phyloP scores from a whole-genome alignment of 202 grass and related monocot genomes.

The Schoenoplectus tabernaemontani region DNA sequence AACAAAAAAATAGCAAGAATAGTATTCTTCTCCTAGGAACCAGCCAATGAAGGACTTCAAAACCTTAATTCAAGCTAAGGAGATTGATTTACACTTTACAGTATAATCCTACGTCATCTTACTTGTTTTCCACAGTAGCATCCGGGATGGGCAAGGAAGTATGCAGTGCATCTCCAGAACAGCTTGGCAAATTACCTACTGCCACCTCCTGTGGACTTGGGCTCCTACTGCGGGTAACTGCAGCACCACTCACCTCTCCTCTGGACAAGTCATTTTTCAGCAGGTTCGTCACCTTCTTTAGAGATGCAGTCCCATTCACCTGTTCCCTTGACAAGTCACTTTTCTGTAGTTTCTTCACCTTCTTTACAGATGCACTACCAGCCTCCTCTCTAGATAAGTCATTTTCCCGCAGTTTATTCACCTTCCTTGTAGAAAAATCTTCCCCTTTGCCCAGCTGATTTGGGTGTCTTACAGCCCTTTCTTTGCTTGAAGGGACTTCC shows the following conservation, averaged over 20 bases:
- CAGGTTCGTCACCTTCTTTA: background rate
- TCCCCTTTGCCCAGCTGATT: background rate
- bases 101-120: constrained; percentile 22
- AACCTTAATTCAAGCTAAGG: too few species aligned
- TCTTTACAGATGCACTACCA: background rate
- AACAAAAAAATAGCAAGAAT: background rate
- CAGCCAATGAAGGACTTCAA: background rate
- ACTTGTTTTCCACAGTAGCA: constrained; percentile 53
- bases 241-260: background rate
- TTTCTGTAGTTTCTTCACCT: background rate
- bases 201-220: constrained; percentile 5
- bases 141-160: constrained; percentile 55
- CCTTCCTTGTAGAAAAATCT: background rate
- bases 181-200: constrained; percentile 15
- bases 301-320: background rate
- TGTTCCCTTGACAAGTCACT: background rate
- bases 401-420: background rate
- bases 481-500: constrained; percentile 2
- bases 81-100: background rate
- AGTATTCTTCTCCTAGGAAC: background rate
- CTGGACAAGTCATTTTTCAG: background rate
- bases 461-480: background rate
- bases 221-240: background rate
- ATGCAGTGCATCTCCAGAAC: constrained; percentile 13
- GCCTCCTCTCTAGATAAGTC: background rate